Evolutionary conservation across 2,329 filamentous ascomycete genomes (phyloP).

Genomic region (Xylaria multiplex): DNA sequence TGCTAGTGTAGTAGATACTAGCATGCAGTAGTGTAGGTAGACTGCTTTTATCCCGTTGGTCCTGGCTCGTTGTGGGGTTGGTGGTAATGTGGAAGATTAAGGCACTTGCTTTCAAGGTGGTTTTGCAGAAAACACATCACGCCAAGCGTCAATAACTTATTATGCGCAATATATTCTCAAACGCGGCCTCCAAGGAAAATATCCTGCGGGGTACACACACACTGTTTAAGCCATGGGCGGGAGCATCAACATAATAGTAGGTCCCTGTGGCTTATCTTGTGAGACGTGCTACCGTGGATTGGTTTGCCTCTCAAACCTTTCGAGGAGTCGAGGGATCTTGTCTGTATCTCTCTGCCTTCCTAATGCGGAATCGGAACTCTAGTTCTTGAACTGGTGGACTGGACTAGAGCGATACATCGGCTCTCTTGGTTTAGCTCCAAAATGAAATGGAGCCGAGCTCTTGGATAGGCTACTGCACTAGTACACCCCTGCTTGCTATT

Average conservation of each 20-base stretch:
- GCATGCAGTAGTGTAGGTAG: not conserved
- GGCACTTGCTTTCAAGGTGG: not conserved
- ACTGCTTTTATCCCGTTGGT: not conserved
- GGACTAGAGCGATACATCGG: slow-evolving; percentile 15
- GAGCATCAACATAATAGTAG: too few relatives aligned
- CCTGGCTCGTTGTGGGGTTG: not conserved
- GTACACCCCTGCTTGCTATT: too few relatives aligned
- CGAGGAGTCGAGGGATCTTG: not conserved
- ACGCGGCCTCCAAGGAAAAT: not conserved
- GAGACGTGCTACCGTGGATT: too few relatives aligned
- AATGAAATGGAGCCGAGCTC: slow-evolving; percentile 25
- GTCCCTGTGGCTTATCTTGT: too few relatives aligned
- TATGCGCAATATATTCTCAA: not conserved
- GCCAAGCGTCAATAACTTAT: not conserved
- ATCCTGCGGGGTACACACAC: too few relatives aligned
- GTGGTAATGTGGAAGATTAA: not conserved
- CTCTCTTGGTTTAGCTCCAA: slow-evolving; percentile 11
- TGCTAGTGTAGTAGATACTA: too few relatives aligned
- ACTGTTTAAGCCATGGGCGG: too few relatives aligned
- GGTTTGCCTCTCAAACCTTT: slow-evolving; percentile 11
- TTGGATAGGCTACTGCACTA: slow-evolving; percentile 28
- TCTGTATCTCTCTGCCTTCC: slow-evolving; percentile 32
- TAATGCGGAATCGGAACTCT: slow-evolving; percentile 31
- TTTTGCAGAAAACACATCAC: slow-evolving; percentile 5
- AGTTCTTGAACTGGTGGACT: slow-evolving; percentile 19